phyloP scores from a whole-genome alignment of 2,329 filamentous ascomycete species.

The Trichoderma simmonsii region DNA sequence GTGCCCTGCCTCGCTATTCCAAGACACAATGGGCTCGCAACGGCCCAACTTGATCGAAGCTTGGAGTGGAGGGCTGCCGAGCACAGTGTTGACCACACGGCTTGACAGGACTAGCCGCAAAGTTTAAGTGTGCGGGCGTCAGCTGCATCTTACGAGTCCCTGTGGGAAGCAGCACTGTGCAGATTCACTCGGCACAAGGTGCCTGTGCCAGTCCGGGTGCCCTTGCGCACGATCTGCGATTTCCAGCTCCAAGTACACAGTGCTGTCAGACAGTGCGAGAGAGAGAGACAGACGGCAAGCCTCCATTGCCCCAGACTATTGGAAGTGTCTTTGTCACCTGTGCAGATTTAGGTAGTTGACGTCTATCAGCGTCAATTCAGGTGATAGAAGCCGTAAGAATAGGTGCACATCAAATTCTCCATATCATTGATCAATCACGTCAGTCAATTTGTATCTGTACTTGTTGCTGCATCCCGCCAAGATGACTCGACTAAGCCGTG shows the following conservation, averaged over 20 bases:
- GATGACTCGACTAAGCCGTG: not conserved
- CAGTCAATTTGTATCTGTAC: not conserved
- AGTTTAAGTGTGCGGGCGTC: not conserved
- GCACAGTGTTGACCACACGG: not conserved
- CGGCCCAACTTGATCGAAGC: not conserved
- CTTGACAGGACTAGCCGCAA: not conserved
- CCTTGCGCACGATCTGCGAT: conserved; percentile 14
- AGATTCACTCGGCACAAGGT: not conserved
- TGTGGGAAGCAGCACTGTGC: not conserved
- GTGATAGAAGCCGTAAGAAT: not conserved
- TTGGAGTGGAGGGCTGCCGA: not conserved
- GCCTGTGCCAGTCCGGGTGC: not conserved
- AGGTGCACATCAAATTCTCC: not conserved
- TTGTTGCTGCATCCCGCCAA: not conserved
- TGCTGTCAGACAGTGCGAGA: not conserved
- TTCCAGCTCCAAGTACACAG: not conserved
- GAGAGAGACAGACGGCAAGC: not conserved
- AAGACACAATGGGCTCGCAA: conserved; percentile 14
- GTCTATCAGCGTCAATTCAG: not conserved
- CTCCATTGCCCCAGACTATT: not conserved
- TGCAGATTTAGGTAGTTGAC: not conserved
- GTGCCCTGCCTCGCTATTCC: conserved; percentile 7
- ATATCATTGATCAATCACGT: not conserved
- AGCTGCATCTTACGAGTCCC: conserved; percentile 6
- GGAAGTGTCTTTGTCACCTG: not conserved